Evolutionary conservation across 768 basidiomycete genomes (phyloP).

Genomic region (Auriscalpium vulgare): DNA sequence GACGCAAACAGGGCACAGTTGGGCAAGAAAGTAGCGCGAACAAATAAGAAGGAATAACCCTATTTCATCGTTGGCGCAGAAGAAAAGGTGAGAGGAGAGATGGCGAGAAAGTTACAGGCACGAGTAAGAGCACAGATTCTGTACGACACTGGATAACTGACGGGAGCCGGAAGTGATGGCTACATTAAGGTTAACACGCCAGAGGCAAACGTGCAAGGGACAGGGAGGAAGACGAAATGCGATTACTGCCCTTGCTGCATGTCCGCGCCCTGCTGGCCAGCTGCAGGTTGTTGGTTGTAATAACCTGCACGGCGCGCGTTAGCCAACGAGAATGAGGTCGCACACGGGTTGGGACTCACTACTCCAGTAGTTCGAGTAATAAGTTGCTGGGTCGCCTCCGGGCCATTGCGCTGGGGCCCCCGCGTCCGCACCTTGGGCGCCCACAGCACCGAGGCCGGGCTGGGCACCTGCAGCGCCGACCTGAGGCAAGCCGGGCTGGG

Average conservation of each 20-base stretch:
- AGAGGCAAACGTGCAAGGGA: neutral
- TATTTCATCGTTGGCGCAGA: conserved; percentile 17
- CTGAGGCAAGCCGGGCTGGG: conserved; percentile 35
- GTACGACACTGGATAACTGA: conserved; percentile 22
- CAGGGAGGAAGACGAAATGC: neutral
- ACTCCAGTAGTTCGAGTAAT: conserved; percentile 81
- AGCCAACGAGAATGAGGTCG: conserved; percentile 4
- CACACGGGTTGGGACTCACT: conserved; percentile 38
- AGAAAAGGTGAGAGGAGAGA: neutral
- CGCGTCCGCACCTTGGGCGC: conserved; percentile 40
- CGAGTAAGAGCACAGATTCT: neutral
- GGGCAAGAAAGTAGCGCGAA: neutral
- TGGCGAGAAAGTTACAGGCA: neutral
- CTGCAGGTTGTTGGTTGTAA: conserved; percentile 65
- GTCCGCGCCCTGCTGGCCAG: conserved; percentile 53
- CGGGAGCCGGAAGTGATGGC: conserved; percentile 13
- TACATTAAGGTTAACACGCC: conserved; percentile 1
- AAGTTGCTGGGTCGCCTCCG: conserved; percentile 60
- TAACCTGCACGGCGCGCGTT: conserved; percentile 45
- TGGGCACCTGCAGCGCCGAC: conserved; percentile 46
- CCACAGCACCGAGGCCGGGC: conserved; percentile 40
- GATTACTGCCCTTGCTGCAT: conserved; percentile 23
- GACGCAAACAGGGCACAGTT: neutral
- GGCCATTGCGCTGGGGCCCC: conserved; percentile 62
- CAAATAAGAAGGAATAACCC: neutral